Evolutionary conservation across 2,329 filamentous ascomycete species (phyloP).

Genomic region (Waltergamsia citrina): DNA sequence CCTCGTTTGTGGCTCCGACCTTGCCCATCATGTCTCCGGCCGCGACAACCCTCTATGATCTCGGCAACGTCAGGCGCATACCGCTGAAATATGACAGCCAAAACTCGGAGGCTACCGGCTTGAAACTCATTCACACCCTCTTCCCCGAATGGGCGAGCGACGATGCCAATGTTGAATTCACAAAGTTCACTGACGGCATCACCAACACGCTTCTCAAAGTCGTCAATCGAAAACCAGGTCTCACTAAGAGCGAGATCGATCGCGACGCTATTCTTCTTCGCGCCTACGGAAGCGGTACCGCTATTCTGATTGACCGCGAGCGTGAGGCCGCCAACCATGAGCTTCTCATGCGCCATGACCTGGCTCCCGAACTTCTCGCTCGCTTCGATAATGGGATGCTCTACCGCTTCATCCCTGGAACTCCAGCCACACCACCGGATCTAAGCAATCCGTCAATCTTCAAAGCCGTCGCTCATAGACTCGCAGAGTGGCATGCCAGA

Average conservation of each 20-base stretch:
- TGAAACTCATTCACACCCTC: constrained; percentile 68
- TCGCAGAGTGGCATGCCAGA: constrained; percentile 88
- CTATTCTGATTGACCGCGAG: constrained; percentile 91
- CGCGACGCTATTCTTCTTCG: constrained; percentile 78
- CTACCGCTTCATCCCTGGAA: constrained; percentile 81
- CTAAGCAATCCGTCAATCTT: constrained; percentile 68
- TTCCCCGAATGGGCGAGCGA: constrained; percentile 73
- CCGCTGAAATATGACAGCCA: constrained; percentile 68
- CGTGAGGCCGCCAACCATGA: constrained; percentile 74
- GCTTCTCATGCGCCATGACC: constrained; percentile 69
- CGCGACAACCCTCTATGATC: constrained; percentile 17
- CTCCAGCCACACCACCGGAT: constrained; percentile 71
- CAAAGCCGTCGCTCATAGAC: constrained; percentile 69
- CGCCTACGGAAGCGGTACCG: constrained; percentile 90
- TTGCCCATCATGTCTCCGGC: constrained; percentile 23
- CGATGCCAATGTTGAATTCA: constrained; percentile 70
- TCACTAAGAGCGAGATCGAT: constrained; percentile 66
- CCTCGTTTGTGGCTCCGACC: neutral
- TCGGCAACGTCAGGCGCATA: constrained; percentile 51
- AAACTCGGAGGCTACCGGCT: constrained; percentile 70
- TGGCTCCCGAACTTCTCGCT: constrained; percentile 81
- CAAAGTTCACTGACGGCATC: constrained; percentile 94
- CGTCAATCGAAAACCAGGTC: constrained; percentile 56
- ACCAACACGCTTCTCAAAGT: constrained; percentile 87
- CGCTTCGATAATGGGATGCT: constrained; percentile 94